Percentiles rank a stretch among this genome's conserved stretches.
Conservation (phyloP, 306 rosid species). For the Adenanthera pavonina region DNA sequence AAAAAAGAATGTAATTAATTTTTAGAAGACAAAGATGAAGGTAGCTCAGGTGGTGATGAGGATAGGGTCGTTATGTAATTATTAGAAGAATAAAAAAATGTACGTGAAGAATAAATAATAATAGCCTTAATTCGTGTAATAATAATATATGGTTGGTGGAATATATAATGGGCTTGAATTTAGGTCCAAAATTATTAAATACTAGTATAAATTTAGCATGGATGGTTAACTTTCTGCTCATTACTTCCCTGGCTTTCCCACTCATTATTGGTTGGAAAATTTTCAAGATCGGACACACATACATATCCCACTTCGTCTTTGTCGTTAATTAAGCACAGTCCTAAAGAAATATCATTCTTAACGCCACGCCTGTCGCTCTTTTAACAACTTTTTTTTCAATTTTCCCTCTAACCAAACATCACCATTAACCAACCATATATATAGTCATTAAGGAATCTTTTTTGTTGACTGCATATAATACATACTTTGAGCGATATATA, state of each 20-base stretch:
- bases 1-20: not conserved
- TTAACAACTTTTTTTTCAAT: not conserved
- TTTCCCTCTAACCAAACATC: conserved; percentile 22
- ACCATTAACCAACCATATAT: conserved; percentile 2
- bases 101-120: not conserved
- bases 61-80: conserved; percentile 24
- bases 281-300: conserved; percentile 5
- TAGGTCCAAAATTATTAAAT: not conserved
- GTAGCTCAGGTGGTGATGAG: not conserved
- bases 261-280: not conserved
- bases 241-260: not conserved
- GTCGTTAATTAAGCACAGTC: conserved; percentile 31
- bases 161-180: conserved; percentile 11
- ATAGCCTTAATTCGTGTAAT: not conserved
- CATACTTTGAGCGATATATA: not conserved
- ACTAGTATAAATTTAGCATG: not conserved
- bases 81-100: conserved; percentile 5
- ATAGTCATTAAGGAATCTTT: not conserved
- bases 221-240: not conserved
- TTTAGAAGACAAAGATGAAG: conserved; percentile 11
- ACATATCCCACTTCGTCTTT: conserved; percentile 36
- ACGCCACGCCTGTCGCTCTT: conserved; percentile 23
- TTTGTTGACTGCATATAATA: not conserved
- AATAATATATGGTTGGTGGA: conserved; percentile 31
- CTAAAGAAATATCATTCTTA: not conserved